Percentiles rank a stretch among this genome's conserved stretches.
phyloP scores from a whole-genome alignment of 768 basidiomycete species.

The Russula sp. region DNA sequence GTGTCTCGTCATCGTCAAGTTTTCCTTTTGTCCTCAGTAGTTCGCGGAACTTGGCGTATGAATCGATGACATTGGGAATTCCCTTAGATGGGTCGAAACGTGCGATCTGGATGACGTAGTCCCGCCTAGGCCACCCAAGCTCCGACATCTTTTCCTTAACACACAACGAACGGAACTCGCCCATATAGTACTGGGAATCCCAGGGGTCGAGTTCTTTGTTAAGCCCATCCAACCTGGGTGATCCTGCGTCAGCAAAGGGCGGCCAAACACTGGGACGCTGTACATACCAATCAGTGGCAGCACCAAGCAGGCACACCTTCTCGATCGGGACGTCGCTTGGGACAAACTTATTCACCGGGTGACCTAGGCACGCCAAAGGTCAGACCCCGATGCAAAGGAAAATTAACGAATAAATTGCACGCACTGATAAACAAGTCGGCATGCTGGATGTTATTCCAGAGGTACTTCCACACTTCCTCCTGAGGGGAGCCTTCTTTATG shows the following conservation, averaged over 20 bases:
- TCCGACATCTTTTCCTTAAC: slow-evolving; percentile 75
- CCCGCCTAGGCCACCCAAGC: slow-evolving; percentile 71
- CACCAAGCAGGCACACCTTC: slow-evolving; percentile 69
- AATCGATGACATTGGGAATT: slow-evolving; percentile 79
- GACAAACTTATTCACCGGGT: slow-evolving; percentile 92
- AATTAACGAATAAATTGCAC: slow-evolving; percentile 23
- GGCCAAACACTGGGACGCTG: slow-evolving; percentile 10
- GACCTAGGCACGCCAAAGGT: slow-evolving; percentile 37
- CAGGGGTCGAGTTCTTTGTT: slow-evolving; percentile 82
- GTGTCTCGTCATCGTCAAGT: slow-evolving; percentile 46
- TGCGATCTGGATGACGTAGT: slow-evolving; percentile 89
- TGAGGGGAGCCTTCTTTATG: slow-evolving; percentile 79
- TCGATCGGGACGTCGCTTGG: slow-evolving; percentile 74
- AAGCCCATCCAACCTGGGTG: slow-evolving; percentile 76
- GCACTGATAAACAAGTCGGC: slow-evolving; percentile 87
- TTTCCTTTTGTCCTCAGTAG: slow-evolving; percentile 43
- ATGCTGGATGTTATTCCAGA: slow-evolving; percentile 87
- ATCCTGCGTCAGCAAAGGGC: neutral
- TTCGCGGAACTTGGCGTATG: slow-evolving; percentile 77
- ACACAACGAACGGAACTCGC: slow-evolving; percentile 76
- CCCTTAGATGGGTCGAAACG: slow-evolving; percentile 90
- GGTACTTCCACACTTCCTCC: slow-evolving; percentile 89
- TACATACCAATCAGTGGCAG: slow-evolving; percentile 78
- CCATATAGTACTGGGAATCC: slow-evolving; percentile 88
- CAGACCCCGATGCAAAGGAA: neutral